Conservation (phyloP, 805 yeast species). For the Yarrowia divulgata region DNA sequence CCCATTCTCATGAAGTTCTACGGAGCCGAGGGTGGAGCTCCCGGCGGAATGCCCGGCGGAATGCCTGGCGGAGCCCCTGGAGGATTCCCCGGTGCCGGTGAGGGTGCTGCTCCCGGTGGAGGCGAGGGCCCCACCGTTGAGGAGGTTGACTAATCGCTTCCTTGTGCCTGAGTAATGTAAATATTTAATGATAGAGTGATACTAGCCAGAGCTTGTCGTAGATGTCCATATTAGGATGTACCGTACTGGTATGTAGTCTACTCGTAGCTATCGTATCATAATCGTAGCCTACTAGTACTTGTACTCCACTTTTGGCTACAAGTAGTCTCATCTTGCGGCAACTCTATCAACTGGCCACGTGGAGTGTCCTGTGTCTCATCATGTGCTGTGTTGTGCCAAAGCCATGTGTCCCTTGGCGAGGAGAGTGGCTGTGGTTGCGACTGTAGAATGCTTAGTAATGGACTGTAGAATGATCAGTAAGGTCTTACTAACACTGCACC, state of each 20-base stretch:
- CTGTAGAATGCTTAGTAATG: too few species aligned
- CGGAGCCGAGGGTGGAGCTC: slow-evolving; percentile 80
- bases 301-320: too few species aligned
- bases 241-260: too few species aligned
- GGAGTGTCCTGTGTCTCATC: slow-evolving; percentile 56
- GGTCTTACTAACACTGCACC: too few species aligned
- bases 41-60: slow-evolving; percentile 81
- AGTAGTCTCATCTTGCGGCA: neutral
- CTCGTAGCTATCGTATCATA: too few species aligned
- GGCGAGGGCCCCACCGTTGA: slow-evolving; percentile 72
- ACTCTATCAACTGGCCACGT: slow-evolving; percentile 33
- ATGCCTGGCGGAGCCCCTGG: slow-evolving; percentile 77
- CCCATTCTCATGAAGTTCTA: slow-evolving; percentile 97
- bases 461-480: too few species aligned
- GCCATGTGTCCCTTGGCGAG: neutral
- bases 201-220: neutral
- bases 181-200: slow-evolving; percentile 37
- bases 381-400: neutral
- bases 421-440: too few species aligned
- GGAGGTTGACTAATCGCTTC: slow-evolving; percentile 46
- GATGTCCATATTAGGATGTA: too few species aligned
- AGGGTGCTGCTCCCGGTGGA: slow-evolving; percentile 66
- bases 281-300: too few species aligned
- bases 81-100: slow-evolving; percentile 67
- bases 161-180: slow-evolving; percentile 17